Evolutionary conservation across 805 yeast species (phyloP).

Genomic region (Candida quercuum): DNA sequence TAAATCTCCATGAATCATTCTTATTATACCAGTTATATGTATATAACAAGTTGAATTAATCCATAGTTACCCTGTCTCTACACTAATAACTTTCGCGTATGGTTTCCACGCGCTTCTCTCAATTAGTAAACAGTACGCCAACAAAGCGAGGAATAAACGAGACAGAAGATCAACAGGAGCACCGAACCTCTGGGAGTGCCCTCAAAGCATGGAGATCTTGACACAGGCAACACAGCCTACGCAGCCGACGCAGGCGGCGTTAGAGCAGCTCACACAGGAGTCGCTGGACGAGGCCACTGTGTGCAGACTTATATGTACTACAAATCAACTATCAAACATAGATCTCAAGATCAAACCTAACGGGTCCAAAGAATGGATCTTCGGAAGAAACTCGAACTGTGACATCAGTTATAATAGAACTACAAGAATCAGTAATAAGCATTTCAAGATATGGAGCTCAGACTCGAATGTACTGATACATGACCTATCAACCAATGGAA

Average conservation of each 20-base stretch:
- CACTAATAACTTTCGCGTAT: too few species aligned
- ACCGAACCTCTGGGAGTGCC: too few species aligned
- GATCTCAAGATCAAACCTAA: constrained; percentile 37
- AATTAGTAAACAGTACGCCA: too few species aligned
- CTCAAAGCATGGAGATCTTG: constrained; percentile 29
- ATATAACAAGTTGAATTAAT: too few species aligned
- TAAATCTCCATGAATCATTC: too few species aligned
- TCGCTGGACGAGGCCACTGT: constrained; percentile 35
- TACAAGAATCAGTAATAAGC: constrained; percentile 68
- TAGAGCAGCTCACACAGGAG: constrained; percentile 33
- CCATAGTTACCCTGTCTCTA: too few species aligned
- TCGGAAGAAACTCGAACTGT: constrained; percentile 69
- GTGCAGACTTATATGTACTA: constrained; percentile 56
- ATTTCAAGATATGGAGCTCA: constrained; percentile 67
- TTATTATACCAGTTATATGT: too few species aligned
- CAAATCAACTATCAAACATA: constrained; percentile 44
- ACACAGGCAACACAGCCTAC: constrained; percentile 38
- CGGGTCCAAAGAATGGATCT: constrained; percentile 47
- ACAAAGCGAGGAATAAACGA: too few species aligned
- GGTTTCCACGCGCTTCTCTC: too few species aligned
- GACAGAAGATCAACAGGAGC: too few species aligned
- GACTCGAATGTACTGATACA: constrained; percentile 40
- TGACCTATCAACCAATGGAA: constrained; percentile 89
- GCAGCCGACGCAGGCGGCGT: constrained; percentile 36
- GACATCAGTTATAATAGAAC: constrained; percentile 59